phyloP scores from a whole-genome alignment of 495 filamentous ascomycete genomes.

The Patellaria atrata region DNA sequence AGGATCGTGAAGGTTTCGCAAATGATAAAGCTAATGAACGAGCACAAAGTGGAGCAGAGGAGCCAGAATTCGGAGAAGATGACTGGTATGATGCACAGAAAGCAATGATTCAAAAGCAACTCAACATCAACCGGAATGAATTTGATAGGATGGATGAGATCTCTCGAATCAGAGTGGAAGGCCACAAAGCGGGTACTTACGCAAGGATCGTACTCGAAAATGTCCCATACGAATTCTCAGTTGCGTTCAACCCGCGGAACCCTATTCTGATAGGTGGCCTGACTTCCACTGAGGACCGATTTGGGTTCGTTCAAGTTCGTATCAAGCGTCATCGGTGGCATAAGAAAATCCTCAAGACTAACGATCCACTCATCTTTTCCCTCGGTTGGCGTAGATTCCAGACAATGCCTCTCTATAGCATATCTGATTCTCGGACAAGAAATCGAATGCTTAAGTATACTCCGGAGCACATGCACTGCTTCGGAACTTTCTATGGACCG shows the following conservation, averaged over 20 bases:
- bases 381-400: conserved; percentile 97
- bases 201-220: conserved; percentile 76
- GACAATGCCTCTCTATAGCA: conserved; percentile 80
- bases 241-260: conserved; percentile 69
- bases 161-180: conserved; percentile 70
- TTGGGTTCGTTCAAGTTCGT: conserved; percentile 85
- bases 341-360: conserved; percentile 96
- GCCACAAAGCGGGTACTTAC: conserved; percentile 85
- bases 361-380: conserved; percentile 92
- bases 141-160: conserved; percentile 71
- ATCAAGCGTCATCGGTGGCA: conserved; percentile 98
- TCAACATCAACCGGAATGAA: conserved; percentile 85
- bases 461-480: conserved; percentile 97
- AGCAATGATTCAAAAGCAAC: conserved; percentile 82
- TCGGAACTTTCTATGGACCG: conserved; percentile 87
- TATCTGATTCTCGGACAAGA: conserved; percentile 78
- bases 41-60: conserved; percentile 41
- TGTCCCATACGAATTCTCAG: conserved; percentile 81
- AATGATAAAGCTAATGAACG: conserved; percentile 67
- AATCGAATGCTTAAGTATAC: conserved; percentile 98
- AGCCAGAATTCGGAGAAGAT: conserved; percentile 82
- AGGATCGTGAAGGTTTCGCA: conserved; percentile 83
- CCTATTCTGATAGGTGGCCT: conserved; percentile 85
- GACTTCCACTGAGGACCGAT: conserved; percentile 81
- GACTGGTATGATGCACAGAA: conserved; percentile 98